Evolutionary conservation across 148 eudicot genomes (phyloP).

Genomic region (Diospyros lotus): DNA sequence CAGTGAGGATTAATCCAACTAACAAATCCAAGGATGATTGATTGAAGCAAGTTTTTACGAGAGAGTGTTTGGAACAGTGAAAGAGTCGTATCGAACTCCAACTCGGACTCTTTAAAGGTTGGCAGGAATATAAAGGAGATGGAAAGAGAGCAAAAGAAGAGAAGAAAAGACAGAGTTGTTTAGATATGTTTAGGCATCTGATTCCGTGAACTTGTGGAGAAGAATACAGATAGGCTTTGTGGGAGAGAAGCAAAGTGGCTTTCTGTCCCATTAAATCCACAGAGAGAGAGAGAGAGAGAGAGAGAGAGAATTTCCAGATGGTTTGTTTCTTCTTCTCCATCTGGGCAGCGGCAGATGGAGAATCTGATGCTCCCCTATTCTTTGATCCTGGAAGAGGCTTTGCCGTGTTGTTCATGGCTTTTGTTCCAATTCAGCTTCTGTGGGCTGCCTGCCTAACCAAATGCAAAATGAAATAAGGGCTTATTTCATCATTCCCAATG

Average conservation of each 20-base stretch:
- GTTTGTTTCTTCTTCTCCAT: background rate
- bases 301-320: constrained; percentile 11
- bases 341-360: constrained; percentile 17
- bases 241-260: constrained; percentile 25
- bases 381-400: constrained; percentile 7
- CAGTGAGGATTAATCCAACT: background rate
- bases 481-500: no score
- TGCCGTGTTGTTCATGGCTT: background rate
- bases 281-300: constrained; percentile 14
- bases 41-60: no score
- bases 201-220: constrained; percentile 38
- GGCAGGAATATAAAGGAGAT: background rate
- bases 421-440: no score
- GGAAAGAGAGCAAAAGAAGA: background rate
- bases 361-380: constrained; percentile 8
- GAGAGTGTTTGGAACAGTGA: no score
- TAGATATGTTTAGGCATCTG: constrained; percentile 37
- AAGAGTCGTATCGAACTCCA: no score
- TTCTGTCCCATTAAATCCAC: constrained; percentile 24
- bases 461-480: no score
- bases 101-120: no score
- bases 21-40: no score
- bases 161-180: constrained; percentile 7
- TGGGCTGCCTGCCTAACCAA: no score
- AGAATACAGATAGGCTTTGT: constrained; percentile 11